phyloP scores from a whole-genome alignment of 179 eudicot genomes.

The Amaranthus tricolor region DNA sequence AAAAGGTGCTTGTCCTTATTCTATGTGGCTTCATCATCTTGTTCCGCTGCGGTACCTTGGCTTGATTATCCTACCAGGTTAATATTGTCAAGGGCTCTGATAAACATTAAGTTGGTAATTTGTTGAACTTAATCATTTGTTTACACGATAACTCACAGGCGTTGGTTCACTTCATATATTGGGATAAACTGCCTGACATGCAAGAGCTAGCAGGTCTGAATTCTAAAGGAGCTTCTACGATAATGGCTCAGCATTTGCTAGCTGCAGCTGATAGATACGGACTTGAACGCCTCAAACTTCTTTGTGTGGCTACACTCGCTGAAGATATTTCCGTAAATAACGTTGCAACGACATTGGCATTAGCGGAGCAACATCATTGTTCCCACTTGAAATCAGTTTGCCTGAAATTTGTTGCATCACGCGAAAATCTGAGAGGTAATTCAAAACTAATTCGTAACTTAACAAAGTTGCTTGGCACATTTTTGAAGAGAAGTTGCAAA shows the following conservation, averaged over 20 bases:
- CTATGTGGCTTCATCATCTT: constrained; percentile 26
- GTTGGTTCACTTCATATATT: constrained; percentile 72
- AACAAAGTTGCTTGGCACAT: no score
- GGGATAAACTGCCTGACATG: constrained; percentile 80
- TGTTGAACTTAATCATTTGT: constrained; percentile 1
- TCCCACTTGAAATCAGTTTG: constrained; percentile 70
- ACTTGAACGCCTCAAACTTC: constrained; percentile 66
- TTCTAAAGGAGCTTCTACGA: constrained; percentile 69
- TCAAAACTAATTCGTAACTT: neutral
- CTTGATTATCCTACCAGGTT: constrained; percentile 24
- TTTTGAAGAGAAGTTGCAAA: no score
- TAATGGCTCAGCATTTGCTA: constrained; percentile 84
- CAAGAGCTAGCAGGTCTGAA: constrained; percentile 70
- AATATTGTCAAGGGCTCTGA: constrained; percentile 20
- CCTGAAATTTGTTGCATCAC: constrained; percentile 66
- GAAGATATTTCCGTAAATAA: constrained; percentile 76
- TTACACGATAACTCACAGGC: constrained; percentile 41
- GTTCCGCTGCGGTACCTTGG: constrained; percentile 23
- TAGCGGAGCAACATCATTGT: constrained; percentile 92
- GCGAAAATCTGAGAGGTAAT: constrained; percentile 77
- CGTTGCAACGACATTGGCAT: constrained; percentile 79
- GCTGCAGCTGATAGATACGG: constrained; percentile 89
- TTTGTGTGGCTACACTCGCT: constrained; percentile 72
- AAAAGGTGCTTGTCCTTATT: constrained; percentile 22
- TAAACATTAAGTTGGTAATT: constrained; percentile 7